Conservation (phyloP, 208 protist species). For the Vickermania spadyakhi region DNA sequence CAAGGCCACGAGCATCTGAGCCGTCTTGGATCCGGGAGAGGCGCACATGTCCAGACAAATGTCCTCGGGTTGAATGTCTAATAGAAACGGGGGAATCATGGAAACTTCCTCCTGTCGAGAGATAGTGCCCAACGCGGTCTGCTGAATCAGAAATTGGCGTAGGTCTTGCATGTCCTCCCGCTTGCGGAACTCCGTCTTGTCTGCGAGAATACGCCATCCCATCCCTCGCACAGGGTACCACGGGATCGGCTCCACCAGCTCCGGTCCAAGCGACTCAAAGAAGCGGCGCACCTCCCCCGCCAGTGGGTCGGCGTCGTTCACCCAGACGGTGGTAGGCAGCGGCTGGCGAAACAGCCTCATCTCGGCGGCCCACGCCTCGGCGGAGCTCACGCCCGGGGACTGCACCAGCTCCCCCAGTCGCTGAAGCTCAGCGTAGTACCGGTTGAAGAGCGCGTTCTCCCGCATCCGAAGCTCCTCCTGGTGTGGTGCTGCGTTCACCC, state of each 20-base stretch:
- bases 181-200: slow-evolving; percentile 77
- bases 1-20: slow-evolving; percentile 77
- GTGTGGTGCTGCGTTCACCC: slow-evolving; percentile 29
- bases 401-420: slow-evolving; percentile 19
- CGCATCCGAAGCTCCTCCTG: slow-evolving; percentile 49
- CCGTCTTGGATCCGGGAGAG: slow-evolving; percentile 87
- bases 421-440: slow-evolving; percentile 71
- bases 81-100: slow-evolving; percentile 77
- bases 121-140: slow-evolving; percentile 78
- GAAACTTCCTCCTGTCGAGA: slow-evolving; percentile 77
- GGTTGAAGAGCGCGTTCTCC: slow-evolving; percentile 37
- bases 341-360: slow-evolving; percentile 62
- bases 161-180: slow-evolving; percentile 45
- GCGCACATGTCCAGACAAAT: slow-evolving; percentile 87
- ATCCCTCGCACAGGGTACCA: slow-evolving; percentile 75
- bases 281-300: slow-evolving; percentile 30
- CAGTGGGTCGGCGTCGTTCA: slow-evolving; percentile 78
- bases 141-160: slow-evolving; percentile 70
- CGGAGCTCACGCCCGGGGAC: not conserved
- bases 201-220: slow-evolving; percentile 72
- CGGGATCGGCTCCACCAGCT: slow-evolving; percentile 64
- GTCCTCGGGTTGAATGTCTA: slow-evolving; percentile 73
- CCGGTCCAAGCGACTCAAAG: slow-evolving; percentile 30
- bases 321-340: slow-evolving; percentile 75
- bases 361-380: slow-evolving; percentile 31